A percentile compares a stretch with the other conserved stretches of the same genome.
phyloP scores from a whole-genome alignment of 2,329 filamentous ascomycete species.

The Penicillium sp. region DNA sequence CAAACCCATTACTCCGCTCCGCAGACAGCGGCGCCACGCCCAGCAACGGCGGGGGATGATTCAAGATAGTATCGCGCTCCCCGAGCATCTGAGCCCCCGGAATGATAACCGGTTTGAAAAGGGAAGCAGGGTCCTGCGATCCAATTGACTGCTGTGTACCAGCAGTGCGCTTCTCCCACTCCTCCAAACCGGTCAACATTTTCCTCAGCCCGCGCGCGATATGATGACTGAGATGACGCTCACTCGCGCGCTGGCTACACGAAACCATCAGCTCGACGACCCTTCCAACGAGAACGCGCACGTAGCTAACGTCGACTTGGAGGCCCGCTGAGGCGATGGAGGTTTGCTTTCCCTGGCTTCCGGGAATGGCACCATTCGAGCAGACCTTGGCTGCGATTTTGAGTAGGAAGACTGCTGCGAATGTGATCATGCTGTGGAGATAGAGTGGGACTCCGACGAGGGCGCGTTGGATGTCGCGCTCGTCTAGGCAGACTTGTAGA shows the following conservation, averaged over 20 bases:
- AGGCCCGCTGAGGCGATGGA: slow-evolving; percentile 42
- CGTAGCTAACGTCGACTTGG: slow-evolving; percentile 37
- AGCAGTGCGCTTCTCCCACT: slow-evolving; percentile 40
- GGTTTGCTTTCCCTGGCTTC: slow-evolving; percentile 38
- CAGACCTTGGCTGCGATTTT: slow-evolving; percentile 47
- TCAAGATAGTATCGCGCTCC: slow-evolving; percentile 39
- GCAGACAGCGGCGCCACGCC: slow-evolving; percentile 43
- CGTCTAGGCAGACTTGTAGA: slow-evolving; percentile 45
- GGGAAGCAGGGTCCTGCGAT: slow-evolving; percentile 30
- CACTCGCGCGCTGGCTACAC: slow-evolving; percentile 41
- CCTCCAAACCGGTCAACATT: slow-evolving; percentile 43
- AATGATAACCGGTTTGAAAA: slow-evolving; percentile 41
- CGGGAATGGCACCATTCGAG: slow-evolving; percentile 33
- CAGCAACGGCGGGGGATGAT: slow-evolving; percentile 37
- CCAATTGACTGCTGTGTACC: slow-evolving; percentile 22
- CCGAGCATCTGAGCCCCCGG: slow-evolving; percentile 40
- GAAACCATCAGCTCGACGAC: slow-evolving; percentile 43
- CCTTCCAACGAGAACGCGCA: slow-evolving; percentile 37
- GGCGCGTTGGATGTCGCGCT: slow-evolving; percentile 45
- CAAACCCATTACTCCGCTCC: slow-evolving; percentile 37
- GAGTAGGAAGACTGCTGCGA: slow-evolving; percentile 49
- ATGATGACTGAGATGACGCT: slow-evolving; percentile 44
- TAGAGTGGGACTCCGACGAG: slow-evolving; percentile 49
- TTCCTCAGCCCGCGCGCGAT: slow-evolving; percentile 42
- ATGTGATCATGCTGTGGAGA: slow-evolving; percentile 51